A percentile compares a stretch with the other conserved stretches of the same genome.
phyloP scores from a whole-genome alignment of 495 filamentous ascomycete species.

The Neurospora sp. region DNA sequence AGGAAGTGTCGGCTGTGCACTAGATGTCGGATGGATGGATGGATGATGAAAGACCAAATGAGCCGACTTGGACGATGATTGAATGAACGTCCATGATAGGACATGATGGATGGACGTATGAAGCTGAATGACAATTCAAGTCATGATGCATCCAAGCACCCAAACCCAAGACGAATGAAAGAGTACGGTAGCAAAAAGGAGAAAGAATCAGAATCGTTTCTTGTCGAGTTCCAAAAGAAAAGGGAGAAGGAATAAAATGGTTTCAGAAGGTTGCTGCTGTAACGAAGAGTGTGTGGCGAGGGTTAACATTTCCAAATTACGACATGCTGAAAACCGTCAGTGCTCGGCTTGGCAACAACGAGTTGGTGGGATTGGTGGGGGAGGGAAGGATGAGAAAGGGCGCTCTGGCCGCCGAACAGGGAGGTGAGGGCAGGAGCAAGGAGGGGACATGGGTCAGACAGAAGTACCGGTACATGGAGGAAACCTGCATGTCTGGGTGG shows the following conservation, averaged over 20 bases:
- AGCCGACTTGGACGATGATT: not conserved
- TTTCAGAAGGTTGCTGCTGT: not conserved
- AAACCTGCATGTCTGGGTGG: conserved; percentile 11
- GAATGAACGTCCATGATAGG: not conserved
- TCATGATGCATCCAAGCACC: not conserved
- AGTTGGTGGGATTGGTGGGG: not conserved
- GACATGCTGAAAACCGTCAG: not conserved
- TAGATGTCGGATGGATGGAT: not conserved
- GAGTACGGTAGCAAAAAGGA: not conserved
- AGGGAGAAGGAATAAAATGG: not conserved
- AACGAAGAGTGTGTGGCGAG: not conserved
- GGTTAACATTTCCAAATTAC: not conserved
- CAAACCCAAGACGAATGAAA: not conserved
- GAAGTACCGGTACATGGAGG: conserved; percentile 23
- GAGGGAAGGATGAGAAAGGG: not conserved
- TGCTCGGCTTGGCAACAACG: not conserved
- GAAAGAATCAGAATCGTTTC: not conserved
- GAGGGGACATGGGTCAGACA: not conserved
- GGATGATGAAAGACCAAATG: not conserved
- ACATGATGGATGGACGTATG: not conserved
- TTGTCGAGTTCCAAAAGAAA: not conserved
- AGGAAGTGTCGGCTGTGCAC: not conserved
- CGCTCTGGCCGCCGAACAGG: not conserved
- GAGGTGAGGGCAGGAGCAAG: not conserved
- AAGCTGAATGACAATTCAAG: not conserved